Evolutionary conservation across 768 basidiomycete species (phyloP).

Genomic region (Phanerochaete carnosa): DNA sequence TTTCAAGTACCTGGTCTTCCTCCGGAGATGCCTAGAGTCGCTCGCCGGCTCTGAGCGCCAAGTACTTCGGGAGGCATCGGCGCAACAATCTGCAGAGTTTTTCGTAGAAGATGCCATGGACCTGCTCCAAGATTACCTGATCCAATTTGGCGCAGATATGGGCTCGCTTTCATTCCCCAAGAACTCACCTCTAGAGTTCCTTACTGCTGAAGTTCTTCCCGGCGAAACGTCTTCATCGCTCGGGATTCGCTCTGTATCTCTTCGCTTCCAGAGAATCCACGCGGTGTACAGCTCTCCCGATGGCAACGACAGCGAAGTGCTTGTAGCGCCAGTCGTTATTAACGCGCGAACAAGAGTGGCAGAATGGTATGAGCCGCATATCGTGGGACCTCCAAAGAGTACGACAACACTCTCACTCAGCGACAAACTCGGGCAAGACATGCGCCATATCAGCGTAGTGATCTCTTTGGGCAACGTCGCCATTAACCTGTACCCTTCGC

Average conservation of each 20-base stretch:
- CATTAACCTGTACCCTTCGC: slow-evolving; percentile 48
- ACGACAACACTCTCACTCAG: slow-evolving; percentile 8
- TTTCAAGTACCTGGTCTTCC: slow-evolving; percentile 77
- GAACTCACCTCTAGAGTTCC: not conserved
- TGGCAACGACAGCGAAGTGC: slow-evolving; percentile 7
- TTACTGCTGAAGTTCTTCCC: not conserved
- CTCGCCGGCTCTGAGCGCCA: slow-evolving; percentile 26
- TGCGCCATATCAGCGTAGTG: slow-evolving; percentile 26
- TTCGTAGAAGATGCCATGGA: not conserved
- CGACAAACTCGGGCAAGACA: slow-evolving; percentile 8
- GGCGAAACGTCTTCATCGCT: not conserved
- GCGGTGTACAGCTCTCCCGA: slow-evolving; percentile 1
- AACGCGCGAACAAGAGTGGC: not conserved
- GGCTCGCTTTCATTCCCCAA: not conserved
- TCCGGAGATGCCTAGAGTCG: slow-evolving; percentile 62
- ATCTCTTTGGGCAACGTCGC: slow-evolving; percentile 39
- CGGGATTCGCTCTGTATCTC: not conserved
- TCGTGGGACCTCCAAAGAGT: slow-evolving; percentile 6
- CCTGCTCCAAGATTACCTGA: not conserved
- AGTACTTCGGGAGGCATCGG: slow-evolving; percentile 16
- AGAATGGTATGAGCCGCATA: slow-evolving; percentile 1
- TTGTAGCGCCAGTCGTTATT: not conserved
- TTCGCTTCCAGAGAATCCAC: not conserved
- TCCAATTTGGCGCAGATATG: slow-evolving; percentile 7
- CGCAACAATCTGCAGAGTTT: not conserved